Percentiles rank a stretch among this genome's conserved stretches.
These are phyloP conservation scores for Aspergillus sparsus DNA, from an alignment of 495 filamentous ascomycete genomes.

Conservation along the genomic window DNA sequence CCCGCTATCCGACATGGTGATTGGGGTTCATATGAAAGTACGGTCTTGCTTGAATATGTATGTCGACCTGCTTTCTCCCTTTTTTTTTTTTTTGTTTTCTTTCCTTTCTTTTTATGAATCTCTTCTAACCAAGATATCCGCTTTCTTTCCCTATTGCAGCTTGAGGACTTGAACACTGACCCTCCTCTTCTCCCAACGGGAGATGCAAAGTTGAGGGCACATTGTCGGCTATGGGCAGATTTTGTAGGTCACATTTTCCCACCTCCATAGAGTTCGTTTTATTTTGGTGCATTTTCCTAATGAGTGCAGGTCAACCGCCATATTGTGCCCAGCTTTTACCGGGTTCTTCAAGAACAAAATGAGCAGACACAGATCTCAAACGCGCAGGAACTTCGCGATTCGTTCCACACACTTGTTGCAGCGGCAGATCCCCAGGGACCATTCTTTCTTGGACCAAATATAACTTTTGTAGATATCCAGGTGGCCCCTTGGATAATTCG, in stretches of 20 bases:
- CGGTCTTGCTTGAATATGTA: conserved; percentile 88
- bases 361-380: conserved; percentile 61
- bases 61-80: not conserved
- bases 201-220: conserved; percentile 69
- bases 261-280: not conserved
- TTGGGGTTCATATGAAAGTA: conserved; percentile 87
- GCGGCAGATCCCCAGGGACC: conserved; percentile 72
- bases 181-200: conserved; percentile 63
- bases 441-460: conserved; percentile 72
- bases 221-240: conserved; percentile 83
- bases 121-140: not conserved
- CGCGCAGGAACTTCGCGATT: conserved; percentile 64
- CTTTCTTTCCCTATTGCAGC: conserved; percentile 38
- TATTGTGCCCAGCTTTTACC: conserved; percentile 81
- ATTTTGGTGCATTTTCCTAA: conserved; percentile 20
- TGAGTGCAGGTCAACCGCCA: conserved; percentile 71
- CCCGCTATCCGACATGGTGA: conserved; percentile 81
- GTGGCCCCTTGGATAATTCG: conserved; percentile 87
- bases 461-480: conserved; percentile 84
- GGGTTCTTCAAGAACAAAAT: conserved; percentile 71
- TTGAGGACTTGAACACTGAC: conserved; percentile 73
- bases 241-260: conserved; percentile 58
- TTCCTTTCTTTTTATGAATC: not conserved
- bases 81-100: not conserved
- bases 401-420: conserved; percentile 71